Evolutionary conservation across 768 basidiomycete genomes (phyloP), one percentile per base, ranked within the genome.

Genomic region (Leccinellum luteum): DNA sequence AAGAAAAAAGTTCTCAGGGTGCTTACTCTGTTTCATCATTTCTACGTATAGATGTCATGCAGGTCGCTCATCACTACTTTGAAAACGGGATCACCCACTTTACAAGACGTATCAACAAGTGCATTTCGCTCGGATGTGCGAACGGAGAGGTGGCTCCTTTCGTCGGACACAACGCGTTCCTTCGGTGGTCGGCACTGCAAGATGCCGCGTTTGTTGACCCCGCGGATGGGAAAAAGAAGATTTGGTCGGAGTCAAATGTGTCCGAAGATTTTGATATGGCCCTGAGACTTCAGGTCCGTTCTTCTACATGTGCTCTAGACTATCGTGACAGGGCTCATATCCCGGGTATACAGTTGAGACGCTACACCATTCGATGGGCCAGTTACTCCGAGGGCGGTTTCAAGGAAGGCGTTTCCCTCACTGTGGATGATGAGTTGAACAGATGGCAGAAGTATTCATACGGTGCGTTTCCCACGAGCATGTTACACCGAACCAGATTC

Each of bases 391-490:
- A 89, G 15, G 89, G 92, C 47, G 90, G 85, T 0, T 95, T 95
- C 80, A 90, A 94, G 75, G 94, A 97, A 67, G 94, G 94, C 61
- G 93, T 97, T n/a, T 91, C 89, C 1, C 76, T 97, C 2, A 94
- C 94, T 0, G 87, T 86, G 57, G 92, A 94, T 55, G 94, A 97
- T 66, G 94, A 97, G 67, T 73, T 97, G n/a, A 94, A 94, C 67
- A 71, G 94, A 7, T 97, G 94, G 94, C 91, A 94, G 60, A 96
- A 95, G 66, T 92, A 91, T 60, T 77, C 88, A 0, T 91, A 90
- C 71, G 89, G 87, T 66, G 9, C 64, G 71, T 60, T 35, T 43
- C 13, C 41, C 41, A 19, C 41, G n/a, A 43, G 12, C 17, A 43
- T 43, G 19, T 2, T 43, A 43, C 41, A 19, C 10, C 76, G 76